Percentiles rank a stretch among this genome's conserved stretches.
Conservation (phyloP, 371 early-diverging fungal species). For the Lichtheimia ramosa region DNA sequence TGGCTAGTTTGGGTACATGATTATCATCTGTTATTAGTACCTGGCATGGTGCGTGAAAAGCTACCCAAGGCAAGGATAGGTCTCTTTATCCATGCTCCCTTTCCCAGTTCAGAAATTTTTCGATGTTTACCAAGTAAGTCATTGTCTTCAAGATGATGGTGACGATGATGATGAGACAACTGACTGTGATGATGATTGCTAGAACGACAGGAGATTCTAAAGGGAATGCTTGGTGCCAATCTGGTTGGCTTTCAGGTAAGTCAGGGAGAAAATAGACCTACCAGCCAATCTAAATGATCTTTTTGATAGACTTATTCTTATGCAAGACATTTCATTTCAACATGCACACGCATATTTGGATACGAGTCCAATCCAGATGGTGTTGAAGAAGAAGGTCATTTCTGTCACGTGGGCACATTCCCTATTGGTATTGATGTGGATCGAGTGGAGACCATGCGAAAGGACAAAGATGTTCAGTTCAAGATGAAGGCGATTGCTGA, state of each 20-base stretch:
- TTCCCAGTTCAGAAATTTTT: constrained; percentile 87
- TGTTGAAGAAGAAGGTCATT: constrained; percentile 73
- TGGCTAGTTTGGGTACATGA: constrained; percentile 94
- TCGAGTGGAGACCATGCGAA: constrained; percentile 39
- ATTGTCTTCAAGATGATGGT: too few species aligned
- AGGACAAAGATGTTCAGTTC: constrained; percentile 51
- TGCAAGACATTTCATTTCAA: constrained; percentile 93
- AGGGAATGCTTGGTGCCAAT: constrained; percentile 90
- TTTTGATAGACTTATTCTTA: constrained; percentile 85
- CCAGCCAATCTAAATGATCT: not conserved
- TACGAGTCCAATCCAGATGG: constrained; percentile 85
- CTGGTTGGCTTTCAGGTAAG: constrained; percentile 90
- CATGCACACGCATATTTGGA: constrained; percentile 89
- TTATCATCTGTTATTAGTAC: constrained; percentile 94
- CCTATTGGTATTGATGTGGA: constrained; percentile 96
- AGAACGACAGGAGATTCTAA: constrained; percentile 88
- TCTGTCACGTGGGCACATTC: constrained; percentile 85
- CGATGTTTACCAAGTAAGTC: constrained; percentile 78
- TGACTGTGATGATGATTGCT: not conserved
- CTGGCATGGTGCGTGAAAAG: constrained; percentile 76
- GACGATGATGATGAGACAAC: too few species aligned
- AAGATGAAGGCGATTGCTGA: constrained; percentile 81
- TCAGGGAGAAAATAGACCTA: not conserved
- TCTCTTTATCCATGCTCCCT: constrained; percentile 97
- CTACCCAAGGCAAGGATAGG: constrained; percentile 87